Evolutionary conservation across 1,284 basidiomycete species (phyloP), one percentile per base, ranked within the genome.

Genomic region (Tilletia horrida): DNA sequence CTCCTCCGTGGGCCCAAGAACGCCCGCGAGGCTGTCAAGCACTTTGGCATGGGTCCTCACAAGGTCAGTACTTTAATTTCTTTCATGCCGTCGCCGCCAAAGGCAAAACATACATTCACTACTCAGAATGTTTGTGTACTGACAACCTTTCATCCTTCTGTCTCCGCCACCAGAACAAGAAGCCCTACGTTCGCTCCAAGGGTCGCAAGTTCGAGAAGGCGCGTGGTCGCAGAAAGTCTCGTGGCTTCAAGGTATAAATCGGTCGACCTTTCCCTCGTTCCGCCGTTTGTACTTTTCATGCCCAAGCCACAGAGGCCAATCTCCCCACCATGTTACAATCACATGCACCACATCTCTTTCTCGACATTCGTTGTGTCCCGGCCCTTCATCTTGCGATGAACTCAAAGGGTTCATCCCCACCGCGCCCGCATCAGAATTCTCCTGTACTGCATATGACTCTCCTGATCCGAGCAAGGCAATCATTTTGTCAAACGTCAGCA

Each of bases 1-100:
- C 85, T 98, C 76, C 85, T 96, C 78, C 87, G 93, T 73, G 96
- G 95, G 76, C 90, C 91, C 85, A 91, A 91, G 88, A 96, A 89
- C 84, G 87, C 90, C 69, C 89, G 96, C 74, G 94, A 97, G 85
- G 91, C 94, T 62, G 89, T 91, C 85, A 92, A 91, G 85, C 95
- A 97, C 88, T 97, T 97, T 83, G 95, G 85, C 82, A 65, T 71
- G 57, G 77, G 74, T 45, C 75, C 70, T 48, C 75, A 73, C 74
- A 78, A 81, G 80, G 72, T 59, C 16, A 25, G 55, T 59, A 80
- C 67, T 73, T 75, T 48, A 75, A 70, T 69, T 74, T 77, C 66
- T 75, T 18, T 63, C 21, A 23, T 52, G 64, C 62, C 64, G 57
- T 29, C 48, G n/a, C n/a, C n/a, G n/a, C n/a, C n/a, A n/a, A n/a